Evolutionary conservation across 169 alveolate genomes (phyloP), one percentile per base, ranked within the genome.

Genomic region (Eimeria acervulina): DNA sequence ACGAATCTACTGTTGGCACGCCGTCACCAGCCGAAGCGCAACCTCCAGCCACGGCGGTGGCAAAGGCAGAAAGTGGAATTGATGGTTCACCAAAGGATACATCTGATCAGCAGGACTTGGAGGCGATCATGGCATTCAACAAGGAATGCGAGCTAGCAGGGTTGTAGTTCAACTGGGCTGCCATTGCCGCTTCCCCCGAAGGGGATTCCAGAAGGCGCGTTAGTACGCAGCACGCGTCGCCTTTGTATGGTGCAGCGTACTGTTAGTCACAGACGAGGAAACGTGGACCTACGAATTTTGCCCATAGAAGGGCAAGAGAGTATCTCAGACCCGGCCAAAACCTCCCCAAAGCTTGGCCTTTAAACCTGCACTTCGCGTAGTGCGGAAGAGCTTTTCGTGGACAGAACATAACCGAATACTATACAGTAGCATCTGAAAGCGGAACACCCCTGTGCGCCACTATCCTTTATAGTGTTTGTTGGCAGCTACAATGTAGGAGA

Each of bases 71-170:
- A 28, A 52, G 21, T 19, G 87, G 70, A 0, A 42, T 8, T 13
- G 78, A 51, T 52, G 90, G 68, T 2, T 66, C 63, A 33, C 81
- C 89, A 40, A 51, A 51, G 17, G 92, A 59, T 15, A 17, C 63
- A 51, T n/a, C 91, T 26, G 85, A 81, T 13, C 93, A 93, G 66
- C 72, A 74, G 51, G 94, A 66, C 80, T 31, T 87, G 42, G 94
- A 87, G 61, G 90, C 96, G 78, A 94, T 94, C 44, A 52, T 83
- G 63, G 94, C 81, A 31, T 94, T 94, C 96, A 94, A 94, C 94
- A 81, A 89, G 47, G 94, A 94, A 38, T 94, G 96, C 80, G 96
- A 94, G 63, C 88, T 61, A 40, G 89, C 96, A 31, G 93, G 96
- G n/a, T 74, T 94, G 94, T 94, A 81, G 81, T 13, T 44, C 66